Percentiles rank a stretch among this genome's conserved stretches.
Evolutionary conservation across 2,329 filamentous ascomycete genomes (phyloP).

Genomic region (Fusarium haematococcum): DNA sequence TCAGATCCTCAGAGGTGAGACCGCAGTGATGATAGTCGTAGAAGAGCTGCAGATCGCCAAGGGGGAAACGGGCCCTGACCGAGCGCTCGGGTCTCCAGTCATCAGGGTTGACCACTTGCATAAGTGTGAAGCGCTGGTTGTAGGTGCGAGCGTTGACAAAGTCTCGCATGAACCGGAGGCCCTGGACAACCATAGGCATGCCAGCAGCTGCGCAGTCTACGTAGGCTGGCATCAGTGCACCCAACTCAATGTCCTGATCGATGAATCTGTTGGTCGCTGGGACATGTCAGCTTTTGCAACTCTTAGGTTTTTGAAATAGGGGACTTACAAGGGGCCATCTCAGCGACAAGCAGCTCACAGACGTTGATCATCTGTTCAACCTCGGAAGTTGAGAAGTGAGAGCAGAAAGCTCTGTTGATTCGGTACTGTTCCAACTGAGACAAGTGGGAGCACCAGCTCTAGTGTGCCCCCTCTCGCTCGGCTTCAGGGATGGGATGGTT

Average conservation of each 20-base stretch:
- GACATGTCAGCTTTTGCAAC: neutral
- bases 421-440: neutral
- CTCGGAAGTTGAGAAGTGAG: constrained; percentile 3
- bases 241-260: constrained; percentile 14
- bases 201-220: neutral
- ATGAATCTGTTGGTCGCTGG: constrained; percentile 20
- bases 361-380: constrained; percentile 9
- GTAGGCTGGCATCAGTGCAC: neutral
- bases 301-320: no score
- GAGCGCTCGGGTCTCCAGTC: neutral
- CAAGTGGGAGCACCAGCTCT: neutral
- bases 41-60: neutral
- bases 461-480: neutral
- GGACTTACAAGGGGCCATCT: constrained; percentile 7
- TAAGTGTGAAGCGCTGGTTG: neutral
- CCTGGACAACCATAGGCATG: neutral
- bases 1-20: neutral
- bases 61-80: neutral
- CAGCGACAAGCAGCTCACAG: neutral
- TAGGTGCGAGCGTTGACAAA: constrained; percentile 2
- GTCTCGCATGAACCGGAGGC: constrained; percentile 3
- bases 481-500: neutral
- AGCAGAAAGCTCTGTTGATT: neutral
- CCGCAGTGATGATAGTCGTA: neutral
- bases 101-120: neutral